Base-by-base conservation (phyloP, 805 yeast species). In the Barnettozyma pratensis region DNA sequence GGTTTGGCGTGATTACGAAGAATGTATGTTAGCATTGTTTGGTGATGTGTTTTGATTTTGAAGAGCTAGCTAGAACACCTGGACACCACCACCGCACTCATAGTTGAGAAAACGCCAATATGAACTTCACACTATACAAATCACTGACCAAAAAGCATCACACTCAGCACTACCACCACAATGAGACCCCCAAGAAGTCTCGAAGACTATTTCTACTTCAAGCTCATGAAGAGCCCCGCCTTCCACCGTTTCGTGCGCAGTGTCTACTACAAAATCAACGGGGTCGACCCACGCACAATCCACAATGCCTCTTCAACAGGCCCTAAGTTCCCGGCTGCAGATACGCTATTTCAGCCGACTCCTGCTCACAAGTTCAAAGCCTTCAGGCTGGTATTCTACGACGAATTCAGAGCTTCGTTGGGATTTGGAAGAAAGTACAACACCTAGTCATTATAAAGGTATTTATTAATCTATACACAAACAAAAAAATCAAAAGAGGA, bases 161-260 rank as follows among this genome's bases (percentile, higher is more conserved):
- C 34, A 31, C 34, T 19, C 19, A 19, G 19, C 44, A 9, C 30
- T 6, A 28, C 29, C 3, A 19, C 9, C 7, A 14, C 26, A 2
- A 42, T 40, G 41, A 53, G 48, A 54, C 42, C 50, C 2, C 71
- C 72, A 6, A 57, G 69, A 46, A 66, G 64, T 44, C 35, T 80
- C 11, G 83, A 79, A 56, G 80, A 80, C 55, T 70, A 74, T 66
- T 60, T 75, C 1, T 75, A 53, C 42, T 41, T 44, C 10, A 50
- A 53, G 68, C 68, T 86, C 11, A 71, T 85, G 64, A 70, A 69
- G 41, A 81, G 88, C 9, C 76, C 73, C 3, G 69, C 75, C 0
- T 86, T 86, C 57, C 80, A 84, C 55, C 67, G 76, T 29, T 78
- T 83, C 69, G 95, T 85, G 4, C 68, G 80, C 37, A 66, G 70